Evolutionary conservation across 2,329 filamentous ascomycete genomes (phyloP), one percentile per base, ranked within the genome.

Genomic region (Pseudogymnoascus sp.): DNA sequence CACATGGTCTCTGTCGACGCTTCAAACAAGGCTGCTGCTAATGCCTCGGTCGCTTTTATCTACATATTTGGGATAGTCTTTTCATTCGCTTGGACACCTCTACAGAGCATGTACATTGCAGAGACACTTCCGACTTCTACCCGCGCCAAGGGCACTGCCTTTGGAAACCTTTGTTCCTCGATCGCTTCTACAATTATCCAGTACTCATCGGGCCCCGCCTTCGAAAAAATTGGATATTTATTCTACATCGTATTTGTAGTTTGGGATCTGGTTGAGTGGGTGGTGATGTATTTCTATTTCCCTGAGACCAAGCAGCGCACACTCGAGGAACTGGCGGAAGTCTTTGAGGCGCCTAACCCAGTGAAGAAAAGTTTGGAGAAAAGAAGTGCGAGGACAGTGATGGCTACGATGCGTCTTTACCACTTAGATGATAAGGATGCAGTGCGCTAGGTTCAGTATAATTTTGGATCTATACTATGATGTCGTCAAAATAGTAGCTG

Each of bases 301-400:
- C 80, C 80, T 0, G 80, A 82, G 66, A 83, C 80, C 2, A 82
- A 81, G 67, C 78, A 77, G 28, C 72, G 77, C 12, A 79, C 77
- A 2, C 71, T 82, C 5, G 80, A 82, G 65, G 77, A 78, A 41
- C 77, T 82, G 71, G 79, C 81, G 61, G 73, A 74, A 4, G 73
- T 82, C 3, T 82, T 82, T 78, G 76, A 72, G n/a, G 74, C 75
- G 0, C 71, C 67, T 2, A 74, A 78, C 64, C 76, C 77, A 0
- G 76, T 78, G 13, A 74, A 74, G 68, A 67, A 64, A 59, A 69
- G 67, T 63, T 60, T 69, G 21, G 61, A 68, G 41, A 67, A 66
- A 59, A 63, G 76, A 58, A 73, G 68, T 61, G 74, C 74, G 0
- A 69, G 71, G 60, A 78, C 76, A 3, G 75, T 78, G 2, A 66